Conservation (phyloP, 2,329 filamentous ascomycete genomes). For the Pseudogymnoascus sp. region DNA sequence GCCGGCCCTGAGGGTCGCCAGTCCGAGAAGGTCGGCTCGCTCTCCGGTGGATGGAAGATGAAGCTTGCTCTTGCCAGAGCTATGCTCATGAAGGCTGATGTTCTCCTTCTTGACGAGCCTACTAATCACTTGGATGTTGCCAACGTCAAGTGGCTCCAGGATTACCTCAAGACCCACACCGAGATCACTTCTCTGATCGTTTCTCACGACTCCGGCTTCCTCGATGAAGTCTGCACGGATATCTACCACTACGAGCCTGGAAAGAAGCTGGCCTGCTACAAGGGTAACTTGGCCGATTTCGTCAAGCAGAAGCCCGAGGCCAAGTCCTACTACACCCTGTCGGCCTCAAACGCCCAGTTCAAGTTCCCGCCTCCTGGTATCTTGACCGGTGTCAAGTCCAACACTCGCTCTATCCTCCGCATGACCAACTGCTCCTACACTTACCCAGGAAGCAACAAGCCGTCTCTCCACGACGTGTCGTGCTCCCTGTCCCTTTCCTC, state of each 20-base stretch:
- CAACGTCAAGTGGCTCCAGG: conserved; percentile 92
- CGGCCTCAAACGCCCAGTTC: conserved; percentile 82
- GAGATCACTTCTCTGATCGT: conserved; percentile 97
- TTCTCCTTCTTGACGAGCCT: conserved; percentile 93
- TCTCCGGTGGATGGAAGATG: conserved; percentile 99
- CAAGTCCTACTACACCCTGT: conserved; percentile 96
- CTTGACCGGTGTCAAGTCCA: conserved; percentile 87
- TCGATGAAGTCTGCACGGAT: conserved; percentile 95
- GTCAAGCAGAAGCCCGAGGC: conserved; percentile 87
- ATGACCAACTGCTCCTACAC: conserved; percentile 88
- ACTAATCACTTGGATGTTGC: conserved; percentile 96
- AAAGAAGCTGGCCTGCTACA: conserved; percentile 88
- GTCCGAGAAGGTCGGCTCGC: conserved; percentile 79
- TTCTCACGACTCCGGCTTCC: conserved; percentile 94
- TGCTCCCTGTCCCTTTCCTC: conserved; percentile 84
- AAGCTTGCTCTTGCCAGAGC: conserved; percentile 92
- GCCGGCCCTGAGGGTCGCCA: conserved; percentile 83
- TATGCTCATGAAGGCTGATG: conserved; percentile 95
- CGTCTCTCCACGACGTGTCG: conserved; percentile 80
- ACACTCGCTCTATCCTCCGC: conserved; percentile 86
- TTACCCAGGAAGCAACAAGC: conserved; percentile 85
- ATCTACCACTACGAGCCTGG: conserved; percentile 96
- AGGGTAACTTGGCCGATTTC: conserved; percentile 74
- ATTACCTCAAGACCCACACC: conserved; percentile 90
- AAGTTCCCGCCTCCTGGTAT: conserved; percentile 97